Evolutionary conservation across 768 basidiomycete genomes (phyloP).

Genomic region (Leccinum aurantiacum): DNA sequence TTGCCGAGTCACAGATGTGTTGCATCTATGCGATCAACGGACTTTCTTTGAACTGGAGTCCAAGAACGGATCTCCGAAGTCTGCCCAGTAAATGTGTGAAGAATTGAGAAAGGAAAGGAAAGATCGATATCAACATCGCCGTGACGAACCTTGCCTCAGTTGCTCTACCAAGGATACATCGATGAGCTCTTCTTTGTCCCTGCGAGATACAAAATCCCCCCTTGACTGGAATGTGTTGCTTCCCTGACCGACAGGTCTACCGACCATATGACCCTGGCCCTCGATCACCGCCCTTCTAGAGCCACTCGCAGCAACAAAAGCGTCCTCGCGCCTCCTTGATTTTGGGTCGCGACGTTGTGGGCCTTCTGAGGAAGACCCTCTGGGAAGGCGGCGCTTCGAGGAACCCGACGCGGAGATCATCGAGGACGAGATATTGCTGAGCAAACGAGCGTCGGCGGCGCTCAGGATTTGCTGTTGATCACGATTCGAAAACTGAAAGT

Average conservation of each 20-base stretch:
- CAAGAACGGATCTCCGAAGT: constrained; percentile 57
- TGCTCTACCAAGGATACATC: constrained; percentile 50
- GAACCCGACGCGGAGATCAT: constrained; percentile 29
- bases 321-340: constrained; percentile 48
- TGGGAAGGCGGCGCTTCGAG: constrained; percentile 54
- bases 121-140: not conserved
- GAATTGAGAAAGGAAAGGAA: constrained; percentile 5
- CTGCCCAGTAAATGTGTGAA: constrained; percentile 27
- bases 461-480: constrained; percentile 30
- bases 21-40: constrained; percentile 17
- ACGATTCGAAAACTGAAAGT: constrained; percentile 31
- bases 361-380: constrained; percentile 42
- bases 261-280: constrained; percentile 18
- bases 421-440: constrained; percentile 19
- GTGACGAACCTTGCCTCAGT: constrained; percentile 50
- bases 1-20: not conserved
- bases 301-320: constrained; percentile 22
- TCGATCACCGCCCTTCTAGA: constrained; percentile 27
- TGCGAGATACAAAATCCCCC: constrained; percentile 41
- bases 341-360: constrained; percentile 51
- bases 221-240: constrained; percentile 27
- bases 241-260: constrained; percentile 12
- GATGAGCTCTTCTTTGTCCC: constrained; percentile 58
- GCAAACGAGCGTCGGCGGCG: constrained; percentile 21
- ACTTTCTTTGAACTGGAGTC: constrained; percentile 34